Evolutionary conservation across 495 filamentous ascomycete species (phyloP), one percentile per base, ranked within the genome.

Genomic region (Xylaria palmicola): DNA sequence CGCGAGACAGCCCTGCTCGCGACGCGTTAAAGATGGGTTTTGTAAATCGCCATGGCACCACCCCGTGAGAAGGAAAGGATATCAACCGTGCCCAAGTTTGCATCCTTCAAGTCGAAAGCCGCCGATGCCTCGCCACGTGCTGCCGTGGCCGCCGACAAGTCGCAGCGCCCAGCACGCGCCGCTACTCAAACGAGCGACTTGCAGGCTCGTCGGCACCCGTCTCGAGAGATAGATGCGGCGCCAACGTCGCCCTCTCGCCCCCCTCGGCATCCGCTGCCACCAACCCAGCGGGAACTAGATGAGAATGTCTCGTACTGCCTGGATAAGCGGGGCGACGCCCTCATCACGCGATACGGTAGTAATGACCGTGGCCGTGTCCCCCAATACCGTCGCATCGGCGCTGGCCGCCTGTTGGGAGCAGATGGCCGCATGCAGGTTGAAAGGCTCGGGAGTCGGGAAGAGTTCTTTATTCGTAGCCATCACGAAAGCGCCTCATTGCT

Each of bases 91-190:
- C 88, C 88, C 30, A 88, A 83, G 43, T 91, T 91, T 63, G 77
- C 78, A 43, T 90, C 88, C 61, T 91, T 90, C 79, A 86, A 81
- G 62, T 80, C 83, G 36, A 82, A 81, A 47, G 59, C 69, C 55
- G 1, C 27, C 0, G 39, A 50, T 24, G 48, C 17, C 40, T 12
- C 6, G 24, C n/a, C 15, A 36, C 26, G 12, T 37, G 8, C 29
- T 53, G 53, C 20, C 19, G 53, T 72, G 49, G 54, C 67, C 22
- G 61, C 48, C 30, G 39, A 57, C 63, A 57, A 68, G 30, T 13
- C 65, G 60, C 27, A 9, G 3, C 22, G 43, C n/a, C 0, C 13
- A 45, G 9, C 27, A 36, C 22, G 15, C 24, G 6, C 32, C 32
- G 13, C 3, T 45, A 6, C 54, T 45, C 27, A 32, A 12, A 26